phyloP scores from a whole-genome alignment of 2,329 filamentous ascomycete genomes.

The Xylaria sp. region DNA sequence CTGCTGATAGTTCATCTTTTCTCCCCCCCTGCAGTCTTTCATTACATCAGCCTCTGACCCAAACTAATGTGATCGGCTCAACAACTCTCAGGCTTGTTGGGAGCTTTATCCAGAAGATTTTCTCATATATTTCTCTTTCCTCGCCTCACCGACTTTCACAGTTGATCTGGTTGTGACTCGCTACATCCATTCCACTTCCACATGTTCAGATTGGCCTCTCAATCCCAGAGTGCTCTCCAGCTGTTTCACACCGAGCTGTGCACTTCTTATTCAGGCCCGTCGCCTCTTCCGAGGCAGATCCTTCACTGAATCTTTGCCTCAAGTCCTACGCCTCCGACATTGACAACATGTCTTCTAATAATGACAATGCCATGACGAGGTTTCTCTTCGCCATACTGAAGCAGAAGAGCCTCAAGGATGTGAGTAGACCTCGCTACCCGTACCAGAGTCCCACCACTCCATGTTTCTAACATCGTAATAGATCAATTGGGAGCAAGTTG shows the following conservation, averaged over 20 bases:
- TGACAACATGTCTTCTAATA: slow-evolving; percentile 57
- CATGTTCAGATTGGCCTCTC: slow-evolving; percentile 39
- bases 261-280: slow-evolving; percentile 38
- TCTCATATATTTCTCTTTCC: slow-evolving; percentile 47
- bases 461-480: slow-evolving; percentile 40
- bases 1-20: slow-evolving; percentile 30
- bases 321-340: slow-evolving; percentile 18
- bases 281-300: slow-evolving; percentile 21
- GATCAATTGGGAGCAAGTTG: slow-evolving; percentile 66
- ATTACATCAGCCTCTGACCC: slow-evolving; percentile 37
- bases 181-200: slow-evolving; percentile 42
- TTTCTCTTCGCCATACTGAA: slow-evolving; percentile 65
- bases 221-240: slow-evolving; percentile 30
- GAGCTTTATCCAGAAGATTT: slow-evolving; percentile 37
- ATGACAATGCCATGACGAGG: slow-evolving; percentile 62
- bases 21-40: slow-evolving; percentile 33
- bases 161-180: slow-evolving; percentile 45
- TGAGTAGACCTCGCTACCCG: slow-evolving; percentile 54
- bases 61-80: slow-evolving; percentile 41
- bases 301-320: slow-evolving; percentile 13
- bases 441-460: too few species aligned
- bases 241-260: slow-evolving; percentile 35
- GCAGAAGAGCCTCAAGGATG: slow-evolving; percentile 66
- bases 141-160: slow-evolving; percentile 51
- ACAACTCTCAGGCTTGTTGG: slow-evolving; percentile 32